Percentiles rank a stretch among this genome's conserved stretches.
Conservation (phyloP, 257 asterid genomes). For the Solanum acaule region DNA sequence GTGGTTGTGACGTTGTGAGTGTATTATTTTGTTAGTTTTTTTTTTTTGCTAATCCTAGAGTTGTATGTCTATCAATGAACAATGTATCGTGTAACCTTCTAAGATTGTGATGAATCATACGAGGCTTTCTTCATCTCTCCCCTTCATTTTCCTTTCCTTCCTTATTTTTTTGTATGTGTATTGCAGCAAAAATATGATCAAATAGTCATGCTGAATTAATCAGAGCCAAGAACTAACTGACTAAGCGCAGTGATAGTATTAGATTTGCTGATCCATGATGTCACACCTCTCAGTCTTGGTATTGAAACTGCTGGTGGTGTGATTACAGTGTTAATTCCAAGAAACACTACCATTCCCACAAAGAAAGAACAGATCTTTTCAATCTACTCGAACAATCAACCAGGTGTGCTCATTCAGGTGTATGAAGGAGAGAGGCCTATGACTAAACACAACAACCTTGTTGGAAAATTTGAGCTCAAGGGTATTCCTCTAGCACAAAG, state of each 20-base stretch:
- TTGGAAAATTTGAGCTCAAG: slow-evolving; percentile 45
- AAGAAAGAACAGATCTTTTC: neutral
- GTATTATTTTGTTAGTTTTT: neutral
- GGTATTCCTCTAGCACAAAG: slow-evolving; percentile 47
- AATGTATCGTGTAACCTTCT: neutral
- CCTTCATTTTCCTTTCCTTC: neutral
- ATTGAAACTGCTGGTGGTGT: neutral
- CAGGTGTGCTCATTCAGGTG: slow-evolving; percentile 18
- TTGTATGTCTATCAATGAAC: neutral
- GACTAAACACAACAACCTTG: slow-evolving; percentile 32
- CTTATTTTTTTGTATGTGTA: neutral
- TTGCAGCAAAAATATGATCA: neutral
- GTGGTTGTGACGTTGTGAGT: neutral
- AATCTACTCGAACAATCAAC: neutral
- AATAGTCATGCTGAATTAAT: neutral
- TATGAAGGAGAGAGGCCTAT: neutral
- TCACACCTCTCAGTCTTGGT: neutral
- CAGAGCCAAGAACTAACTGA: neutral
- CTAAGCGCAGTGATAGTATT: neutral
- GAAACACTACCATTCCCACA: neutral
- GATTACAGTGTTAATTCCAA: neutral
- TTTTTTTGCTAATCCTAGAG: neutral
- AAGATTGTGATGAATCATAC: neutral
- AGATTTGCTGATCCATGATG: neutral
- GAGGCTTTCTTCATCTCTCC: neutral